Evolutionary conservation across 176 grass and related monocot genomes (phyloP).

Genomic region (Miscanthus lutarioriparius): DNA sequence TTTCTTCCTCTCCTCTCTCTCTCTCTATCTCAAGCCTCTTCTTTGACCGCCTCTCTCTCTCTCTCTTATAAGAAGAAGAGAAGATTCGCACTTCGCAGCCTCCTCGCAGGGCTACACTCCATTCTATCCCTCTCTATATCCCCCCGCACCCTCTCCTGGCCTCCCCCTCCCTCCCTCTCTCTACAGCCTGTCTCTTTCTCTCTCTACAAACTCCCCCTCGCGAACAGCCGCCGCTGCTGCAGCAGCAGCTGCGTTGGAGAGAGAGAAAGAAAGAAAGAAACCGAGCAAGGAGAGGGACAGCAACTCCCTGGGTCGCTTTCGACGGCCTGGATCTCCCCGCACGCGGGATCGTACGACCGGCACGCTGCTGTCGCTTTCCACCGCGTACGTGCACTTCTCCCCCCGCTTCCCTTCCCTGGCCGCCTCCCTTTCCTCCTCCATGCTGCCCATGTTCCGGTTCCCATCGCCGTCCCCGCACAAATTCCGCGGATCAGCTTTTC

Average conservation of each 20-base stretch:
- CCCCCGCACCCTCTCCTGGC: background rate
- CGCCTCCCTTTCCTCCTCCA: background rate
- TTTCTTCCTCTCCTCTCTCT: background rate
- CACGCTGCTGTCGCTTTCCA: slow-evolving; percentile 52
- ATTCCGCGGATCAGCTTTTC: background rate
- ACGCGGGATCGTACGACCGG: slow-evolving; percentile 48
- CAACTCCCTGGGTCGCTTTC: slow-evolving; percentile 48
- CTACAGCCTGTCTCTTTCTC: slow-evolving; percentile 5
- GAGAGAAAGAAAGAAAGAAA: background rate
- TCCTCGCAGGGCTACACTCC: slow-evolving; percentile 27
- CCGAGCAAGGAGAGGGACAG: slow-evolving; percentile 16
- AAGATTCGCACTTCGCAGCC: background rate
- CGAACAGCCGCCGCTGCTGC: background rate
- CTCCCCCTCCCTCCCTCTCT: too few relatives aligned
- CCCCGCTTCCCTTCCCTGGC: background rate
- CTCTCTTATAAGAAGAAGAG: slow-evolving; percentile 34
- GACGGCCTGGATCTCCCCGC: slow-evolving; percentile 61
- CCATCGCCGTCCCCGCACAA: slow-evolving; percentile 17
- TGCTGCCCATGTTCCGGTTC: background rate
- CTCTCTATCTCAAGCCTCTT: background rate
- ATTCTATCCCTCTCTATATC: background rate
- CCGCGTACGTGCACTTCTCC: slow-evolving; percentile 21
- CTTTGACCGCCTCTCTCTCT: slow-evolving; percentile 44
- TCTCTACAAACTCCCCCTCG: background rate
- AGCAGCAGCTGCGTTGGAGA: background rate